phyloP scores from a whole-genome alignment of 1,284 basidiomycete genomes.

The Microbotryum scabiosae region DNA sequence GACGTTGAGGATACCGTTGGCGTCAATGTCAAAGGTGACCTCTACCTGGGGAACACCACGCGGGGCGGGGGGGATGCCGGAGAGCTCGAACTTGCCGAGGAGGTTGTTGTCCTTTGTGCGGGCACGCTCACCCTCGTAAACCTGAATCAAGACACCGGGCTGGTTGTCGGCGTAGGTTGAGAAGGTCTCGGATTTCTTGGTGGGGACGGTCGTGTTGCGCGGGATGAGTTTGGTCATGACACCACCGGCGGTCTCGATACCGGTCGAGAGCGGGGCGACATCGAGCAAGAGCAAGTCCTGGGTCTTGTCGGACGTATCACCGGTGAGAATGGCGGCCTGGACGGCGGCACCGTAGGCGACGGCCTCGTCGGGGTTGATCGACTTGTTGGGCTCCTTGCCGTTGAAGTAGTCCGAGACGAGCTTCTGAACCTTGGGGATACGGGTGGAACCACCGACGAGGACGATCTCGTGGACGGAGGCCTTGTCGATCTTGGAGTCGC shows the following conservation, averaged over 20 bases:
- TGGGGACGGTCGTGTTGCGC: conserved; percentile 90
- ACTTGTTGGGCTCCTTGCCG: conserved; percentile 59
- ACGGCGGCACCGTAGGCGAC: conserved; percentile 99
- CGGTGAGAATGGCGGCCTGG: conserved; percentile 95
- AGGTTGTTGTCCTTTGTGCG: conserved; percentile 94
- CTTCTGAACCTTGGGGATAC: conserved; percentile 97
- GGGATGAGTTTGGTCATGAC: conserved; percentile 68
- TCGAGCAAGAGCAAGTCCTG: conserved; percentile 95
- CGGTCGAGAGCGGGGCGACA: conserved; percentile 89
- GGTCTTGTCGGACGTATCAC: conserved; percentile 98
- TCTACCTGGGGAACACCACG: conserved; percentile 98
- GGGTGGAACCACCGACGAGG: conserved; percentile 94
- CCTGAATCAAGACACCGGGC: conserved; percentile 96
- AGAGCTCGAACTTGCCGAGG: conserved; percentile 97
- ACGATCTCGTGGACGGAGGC: conserved; percentile 90
- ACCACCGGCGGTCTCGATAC: conserved; percentile 98
- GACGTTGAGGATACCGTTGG: conserved; percentile 79
- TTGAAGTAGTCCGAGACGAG: conserved; percentile 98
- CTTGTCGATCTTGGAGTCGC: conserved; percentile 98
- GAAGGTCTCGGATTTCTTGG: conserved; percentile 80
- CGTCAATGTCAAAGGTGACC: conserved; percentile 98
- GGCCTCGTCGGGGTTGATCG: conserved; percentile 99
- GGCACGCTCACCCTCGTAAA: conserved; percentile 98
- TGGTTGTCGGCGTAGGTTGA: conserved; percentile 99
- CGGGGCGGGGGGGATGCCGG: conserved; percentile 94